Evolutionary conservation across 345 rosid genomes (phyloP).

Genomic region (Boechera retrofracta): DNA sequence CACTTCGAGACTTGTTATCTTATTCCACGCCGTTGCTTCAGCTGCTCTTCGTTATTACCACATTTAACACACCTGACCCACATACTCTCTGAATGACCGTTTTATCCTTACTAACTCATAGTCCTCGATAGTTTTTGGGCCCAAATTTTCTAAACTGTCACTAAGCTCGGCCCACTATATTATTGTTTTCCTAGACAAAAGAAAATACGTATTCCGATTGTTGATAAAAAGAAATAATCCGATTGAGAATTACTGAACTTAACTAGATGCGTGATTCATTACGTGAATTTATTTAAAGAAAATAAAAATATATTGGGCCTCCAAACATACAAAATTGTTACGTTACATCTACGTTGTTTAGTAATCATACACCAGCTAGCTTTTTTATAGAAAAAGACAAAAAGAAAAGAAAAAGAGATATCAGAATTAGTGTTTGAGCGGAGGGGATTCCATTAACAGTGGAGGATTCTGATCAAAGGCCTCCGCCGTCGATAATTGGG

Average conservation of each 20-base stretch:
- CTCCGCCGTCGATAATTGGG: neutral
- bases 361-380: slow-evolving; percentile 8
- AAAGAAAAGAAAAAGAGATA: neutral
- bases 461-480: slow-evolving; percentile 12
- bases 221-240: too few species aligned
- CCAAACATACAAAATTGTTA: neutral
- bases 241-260: too few species aligned
- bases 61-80: slow-evolving; percentile 15
- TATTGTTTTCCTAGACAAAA: neutral
- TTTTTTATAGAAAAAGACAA: neutral
- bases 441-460: slow-evolving; percentile 5
- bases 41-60: slow-evolving; percentile 35
- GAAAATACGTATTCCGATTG: too few species aligned
- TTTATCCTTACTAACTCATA: neutral
- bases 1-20: slow-evolving; percentile 35
- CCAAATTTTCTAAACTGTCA: neutral
- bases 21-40: slow-evolving; percentile 38
- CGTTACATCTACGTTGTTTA: neutral
- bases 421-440: neutral
- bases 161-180: neutral
- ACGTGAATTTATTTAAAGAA: too few species aligned
- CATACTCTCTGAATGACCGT: neutral
- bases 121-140: neutral
- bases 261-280: too few species aligned
- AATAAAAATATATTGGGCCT: too few species aligned